phyloP scores from a whole-genome alignment of 2,329 filamentous ascomycete genomes.

The Fusarium sp. region DNA sequence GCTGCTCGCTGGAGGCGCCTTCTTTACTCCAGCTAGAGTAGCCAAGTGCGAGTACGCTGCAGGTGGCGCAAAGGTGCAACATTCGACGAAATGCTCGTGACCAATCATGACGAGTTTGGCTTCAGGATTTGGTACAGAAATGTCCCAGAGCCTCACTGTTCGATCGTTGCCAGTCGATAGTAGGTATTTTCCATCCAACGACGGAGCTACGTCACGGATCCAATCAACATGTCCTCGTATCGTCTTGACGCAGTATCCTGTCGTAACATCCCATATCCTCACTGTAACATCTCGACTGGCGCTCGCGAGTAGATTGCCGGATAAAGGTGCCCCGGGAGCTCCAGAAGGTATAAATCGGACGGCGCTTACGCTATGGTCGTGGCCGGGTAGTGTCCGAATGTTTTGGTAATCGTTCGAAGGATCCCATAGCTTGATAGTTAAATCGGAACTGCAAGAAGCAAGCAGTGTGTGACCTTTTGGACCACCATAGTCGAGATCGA shows the following conservation, averaged over 20 bases:
- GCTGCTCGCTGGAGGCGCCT: conserved; percentile 77
- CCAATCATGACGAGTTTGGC: conserved; percentile 83
- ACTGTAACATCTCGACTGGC: conserved; percentile 88
- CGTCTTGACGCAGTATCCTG: conserved; percentile 93
- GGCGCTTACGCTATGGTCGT: conserved; percentile 91
- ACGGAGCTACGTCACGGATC: conserved; percentile 90
- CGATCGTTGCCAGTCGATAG: conserved; percentile 86
- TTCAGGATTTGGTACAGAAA: conserved; percentile 72
- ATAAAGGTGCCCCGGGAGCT: conserved; percentile 79
- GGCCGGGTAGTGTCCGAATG: conserved; percentile 87
- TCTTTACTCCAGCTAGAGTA: conserved; percentile 82
- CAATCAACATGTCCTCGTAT: conserved; percentile 86
- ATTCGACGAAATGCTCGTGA: conserved; percentile 88
- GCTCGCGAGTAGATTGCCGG: conserved; percentile 85
- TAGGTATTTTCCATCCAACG: conserved; percentile 83
- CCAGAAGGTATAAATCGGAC: conserved; percentile 90
- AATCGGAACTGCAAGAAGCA: conserved; percentile 82
- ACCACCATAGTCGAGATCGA: conserved; percentile 91
- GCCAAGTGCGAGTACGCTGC: conserved; percentile 82
- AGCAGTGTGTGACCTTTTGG: conserved; percentile 68
- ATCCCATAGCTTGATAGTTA: conserved; percentile 96
- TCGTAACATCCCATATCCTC: conserved; percentile 92
- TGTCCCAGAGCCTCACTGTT: conserved; percentile 86
- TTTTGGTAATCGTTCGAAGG: conserved; percentile 94
- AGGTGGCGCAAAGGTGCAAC: conserved; percentile 86